These are phyloP conservation scores for Calonectria pseudoturangicola DNA, from an alignment of 2,329 filamentous ascomycete genomes.

Conservation along the genomic window DNA sequence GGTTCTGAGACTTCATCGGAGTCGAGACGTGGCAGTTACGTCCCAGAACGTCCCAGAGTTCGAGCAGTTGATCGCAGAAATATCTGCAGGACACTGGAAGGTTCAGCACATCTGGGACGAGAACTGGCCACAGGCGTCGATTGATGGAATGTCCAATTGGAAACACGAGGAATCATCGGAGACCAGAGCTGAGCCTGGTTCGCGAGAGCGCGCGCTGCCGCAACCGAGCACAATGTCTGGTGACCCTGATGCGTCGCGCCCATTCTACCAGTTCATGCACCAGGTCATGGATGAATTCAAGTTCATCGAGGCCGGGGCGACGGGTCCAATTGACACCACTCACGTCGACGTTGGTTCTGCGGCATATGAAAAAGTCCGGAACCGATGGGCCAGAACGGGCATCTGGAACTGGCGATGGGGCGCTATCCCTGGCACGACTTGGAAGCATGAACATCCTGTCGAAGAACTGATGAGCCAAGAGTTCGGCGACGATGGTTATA, in stretches of 20 bases:
- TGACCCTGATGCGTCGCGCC: not conserved
- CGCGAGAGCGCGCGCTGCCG: no score
- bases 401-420: conserved; percentile 1
- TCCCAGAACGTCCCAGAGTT: not conserved
- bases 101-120: conserved; percentile 5
- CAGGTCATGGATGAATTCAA: not conserved
- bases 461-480: not conserved
- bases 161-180: not conserved
- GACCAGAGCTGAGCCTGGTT: not conserved
- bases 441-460: not conserved
- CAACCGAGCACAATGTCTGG: not conserved
- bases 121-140: not conserved
- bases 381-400: not conserved
- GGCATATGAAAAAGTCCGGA: not conserved
- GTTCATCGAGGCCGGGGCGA: not conserved
- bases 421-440: not conserved
- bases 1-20: not conserved
- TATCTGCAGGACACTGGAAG: not conserved
- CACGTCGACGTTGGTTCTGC: not conserved
- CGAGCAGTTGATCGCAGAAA: not conserved
- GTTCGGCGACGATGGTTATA: not conserved
- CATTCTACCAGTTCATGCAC: not conserved
- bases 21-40: not conserved
- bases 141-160: not conserved
- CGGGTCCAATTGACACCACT: not conserved